Percentiles rank a stretch among this genome's conserved stretches.
phyloP scores from a whole-genome alignment of 2,329 filamentous ascomycete genomes.

The Penicillium sp. region DNA sequence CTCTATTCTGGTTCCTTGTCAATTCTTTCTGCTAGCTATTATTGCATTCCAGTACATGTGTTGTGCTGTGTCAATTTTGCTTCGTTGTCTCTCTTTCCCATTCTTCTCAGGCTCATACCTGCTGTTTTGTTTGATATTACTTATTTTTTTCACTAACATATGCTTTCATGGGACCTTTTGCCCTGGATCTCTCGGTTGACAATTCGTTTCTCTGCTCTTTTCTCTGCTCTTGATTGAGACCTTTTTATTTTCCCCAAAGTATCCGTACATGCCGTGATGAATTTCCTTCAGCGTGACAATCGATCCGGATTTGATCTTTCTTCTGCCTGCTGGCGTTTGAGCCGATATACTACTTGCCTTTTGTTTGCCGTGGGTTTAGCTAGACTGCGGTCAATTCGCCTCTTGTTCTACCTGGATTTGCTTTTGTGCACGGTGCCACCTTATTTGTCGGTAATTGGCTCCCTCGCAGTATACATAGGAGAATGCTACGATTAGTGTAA shows the following conservation, averaged over 20 bases:
- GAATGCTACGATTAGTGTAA: conserved; percentile 4
- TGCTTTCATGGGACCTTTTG: conserved; percentile 11
- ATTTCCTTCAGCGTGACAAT: conserved; percentile 16
- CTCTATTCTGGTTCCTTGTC: conserved; percentile 17
- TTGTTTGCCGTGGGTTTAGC: conserved; percentile 7
- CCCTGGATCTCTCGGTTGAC: conserved; percentile 16
- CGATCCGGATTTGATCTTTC: conserved; percentile 10
- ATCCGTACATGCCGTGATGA: conserved; percentile 26
- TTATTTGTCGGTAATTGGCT: conserved; percentile 7
- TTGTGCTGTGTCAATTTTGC: conserved; percentile 20
- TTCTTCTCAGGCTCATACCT: conserved; percentile 18
- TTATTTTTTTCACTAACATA: conserved; percentile 13
- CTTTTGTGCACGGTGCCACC: conserved; percentile 13
- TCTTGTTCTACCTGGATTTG: conserved; percentile 7
- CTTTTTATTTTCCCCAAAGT: conserved; percentile 12
- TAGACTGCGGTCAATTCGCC: conserved; percentile 5
- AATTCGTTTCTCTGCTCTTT: conserved; percentile 10
- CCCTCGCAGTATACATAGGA: conserved; percentile 2
- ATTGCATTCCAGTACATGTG: conserved; percentile 22
- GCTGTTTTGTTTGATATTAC: conserved; percentile 22
- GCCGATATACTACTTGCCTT: conserved; percentile 30
- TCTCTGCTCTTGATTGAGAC: neutral
- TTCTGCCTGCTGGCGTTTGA: conserved; percentile 22
- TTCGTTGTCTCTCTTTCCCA: conserved; percentile 13
- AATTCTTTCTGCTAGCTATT: conserved; percentile 16